These are phyloP conservation scores for Arthroderma sp. DNA, from an alignment of 2,329 filamentous ascomycete genomes.

Conservation along the genomic window DNA sequence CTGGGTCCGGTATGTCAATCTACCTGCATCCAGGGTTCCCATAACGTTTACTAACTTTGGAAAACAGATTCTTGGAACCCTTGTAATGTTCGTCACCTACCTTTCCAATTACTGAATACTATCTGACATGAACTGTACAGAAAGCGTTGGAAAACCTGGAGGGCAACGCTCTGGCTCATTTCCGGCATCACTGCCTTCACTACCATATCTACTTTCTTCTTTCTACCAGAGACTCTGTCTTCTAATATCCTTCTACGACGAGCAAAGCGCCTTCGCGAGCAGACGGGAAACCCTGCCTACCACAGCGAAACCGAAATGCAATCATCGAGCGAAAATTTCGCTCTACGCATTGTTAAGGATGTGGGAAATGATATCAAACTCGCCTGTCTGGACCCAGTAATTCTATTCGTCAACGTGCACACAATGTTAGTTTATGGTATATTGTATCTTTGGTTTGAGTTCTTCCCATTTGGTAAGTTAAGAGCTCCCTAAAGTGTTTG, in stretches of 20 bases:
- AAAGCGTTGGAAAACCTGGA: no score
- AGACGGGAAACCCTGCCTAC: constrained; percentile 7
- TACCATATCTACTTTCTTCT: not conserved
- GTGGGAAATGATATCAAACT: constrained; percentile 1
- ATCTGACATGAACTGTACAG: not conserved
- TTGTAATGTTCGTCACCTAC: not conserved
- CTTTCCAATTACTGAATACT: not conserved
- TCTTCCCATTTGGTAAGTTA: constrained; percentile 12
- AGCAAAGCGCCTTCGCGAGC: constrained; percentile 5
- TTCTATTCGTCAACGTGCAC: constrained; percentile 3
- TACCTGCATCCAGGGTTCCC: not conserved
- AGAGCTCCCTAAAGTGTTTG: not conserved
- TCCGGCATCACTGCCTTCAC: not conserved
- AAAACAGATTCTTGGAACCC: constrained; percentile 1
- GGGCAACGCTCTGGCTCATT: not conserved
- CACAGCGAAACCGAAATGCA: constrained; percentile 16
- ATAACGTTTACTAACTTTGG: not conserved
- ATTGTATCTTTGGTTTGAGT: constrained; percentile 13
- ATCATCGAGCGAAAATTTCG: constrained; percentile 8
- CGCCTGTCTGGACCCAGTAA: constrained; percentile 1
- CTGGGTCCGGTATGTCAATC: not conserved
- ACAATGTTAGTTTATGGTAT: constrained; percentile 13
- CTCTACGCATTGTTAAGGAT: not conserved
- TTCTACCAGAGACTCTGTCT: constrained; percentile 6
- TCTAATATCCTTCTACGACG: constrained; percentile 10